These are phyloP conservation scores for Venturia pyrina DNA, from an alignment of 2,329 filamentous ascomycete species.

Conservation along the genomic window DNA sequence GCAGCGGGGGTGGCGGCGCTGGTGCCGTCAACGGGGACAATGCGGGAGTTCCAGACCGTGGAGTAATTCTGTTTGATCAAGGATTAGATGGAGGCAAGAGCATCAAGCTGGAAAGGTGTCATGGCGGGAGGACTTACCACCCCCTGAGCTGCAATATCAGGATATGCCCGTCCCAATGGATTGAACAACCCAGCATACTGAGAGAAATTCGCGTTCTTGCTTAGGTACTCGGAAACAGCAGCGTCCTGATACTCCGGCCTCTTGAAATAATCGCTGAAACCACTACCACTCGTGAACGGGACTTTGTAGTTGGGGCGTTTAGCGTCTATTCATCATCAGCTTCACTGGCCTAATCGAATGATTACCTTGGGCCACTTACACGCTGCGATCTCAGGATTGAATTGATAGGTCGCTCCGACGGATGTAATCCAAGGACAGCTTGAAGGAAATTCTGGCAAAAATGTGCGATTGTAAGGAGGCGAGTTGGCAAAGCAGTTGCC, in stretches of 20 bases:
- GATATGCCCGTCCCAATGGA: conserved; percentile 13
- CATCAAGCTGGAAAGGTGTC: neutral
- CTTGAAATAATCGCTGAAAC: conserved; percentile 35
- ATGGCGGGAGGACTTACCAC: neutral
- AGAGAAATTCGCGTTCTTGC: neutral
- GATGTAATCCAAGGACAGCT: conserved; percentile 39
- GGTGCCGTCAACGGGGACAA: conserved; percentile 7
- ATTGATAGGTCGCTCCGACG: conserved; percentile 24
- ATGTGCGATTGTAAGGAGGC: conserved; percentile 24
- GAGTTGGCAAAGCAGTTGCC: conserved; percentile 34
- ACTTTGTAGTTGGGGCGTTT: conserved; percentile 16
- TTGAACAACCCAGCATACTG: conserved; percentile 10
- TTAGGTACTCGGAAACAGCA: conserved; percentile 7
- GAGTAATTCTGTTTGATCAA: neutral
- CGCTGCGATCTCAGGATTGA: conserved; percentile 20
- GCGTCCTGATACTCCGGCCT: conserved; percentile 15
- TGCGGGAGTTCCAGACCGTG: neutral
- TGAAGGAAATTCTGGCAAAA: conserved; percentile 37
- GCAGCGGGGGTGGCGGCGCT: conserved; percentile 34
- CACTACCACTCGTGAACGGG: conserved; percentile 20
- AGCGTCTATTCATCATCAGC: neutral
- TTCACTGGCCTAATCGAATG: neutral
- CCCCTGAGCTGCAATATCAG: conserved; percentile 14
- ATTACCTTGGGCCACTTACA: neutral
- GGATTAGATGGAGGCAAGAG: neutral